Evolutionary conservation across 768 basidiomycete species (phyloP).

Genomic region (Suillus cothurnatus): DNA sequence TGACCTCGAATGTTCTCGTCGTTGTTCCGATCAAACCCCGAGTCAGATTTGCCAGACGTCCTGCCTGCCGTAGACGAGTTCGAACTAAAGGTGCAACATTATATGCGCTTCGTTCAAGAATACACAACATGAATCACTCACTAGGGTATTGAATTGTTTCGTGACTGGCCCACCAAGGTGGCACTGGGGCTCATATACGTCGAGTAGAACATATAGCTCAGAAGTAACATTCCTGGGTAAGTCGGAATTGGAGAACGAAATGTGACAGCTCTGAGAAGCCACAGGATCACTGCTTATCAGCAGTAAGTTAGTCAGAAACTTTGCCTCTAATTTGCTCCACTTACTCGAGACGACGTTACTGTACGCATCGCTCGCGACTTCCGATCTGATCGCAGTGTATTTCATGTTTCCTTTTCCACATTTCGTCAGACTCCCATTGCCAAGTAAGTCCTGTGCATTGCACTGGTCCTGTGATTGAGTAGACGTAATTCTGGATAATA

Average conservation of each 20-base stretch:
- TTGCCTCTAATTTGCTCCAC: not conserved
- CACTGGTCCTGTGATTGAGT: not conserved
- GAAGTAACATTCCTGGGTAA: not conserved
- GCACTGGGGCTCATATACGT: not conserved
- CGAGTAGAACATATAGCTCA: not conserved
- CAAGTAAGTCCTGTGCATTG: not conserved
- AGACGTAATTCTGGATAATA: not conserved
- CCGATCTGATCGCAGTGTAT: not conserved
- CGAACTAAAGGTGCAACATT: not conserved
- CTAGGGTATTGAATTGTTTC: not conserved
- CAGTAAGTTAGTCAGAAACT: not conserved
- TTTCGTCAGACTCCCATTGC: not conserved
- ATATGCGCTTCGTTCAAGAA: not conserved
- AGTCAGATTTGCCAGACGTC: not conserved
- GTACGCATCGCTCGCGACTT: not conserved
- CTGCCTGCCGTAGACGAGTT: not conserved
- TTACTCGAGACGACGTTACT: not conserved
- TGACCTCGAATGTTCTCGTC: not conserved
- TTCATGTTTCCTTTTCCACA: not conserved
- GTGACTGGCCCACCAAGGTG: not conserved
- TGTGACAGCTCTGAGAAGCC: not conserved
- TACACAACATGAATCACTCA: not conserved
- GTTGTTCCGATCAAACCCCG: not conserved
- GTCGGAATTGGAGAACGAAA: not conserved
- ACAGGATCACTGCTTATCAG: not conserved